phyloP scores from a whole-genome alignment of 2,329 filamentous ascomycete species.

The Xylaria polymorpha region DNA sequence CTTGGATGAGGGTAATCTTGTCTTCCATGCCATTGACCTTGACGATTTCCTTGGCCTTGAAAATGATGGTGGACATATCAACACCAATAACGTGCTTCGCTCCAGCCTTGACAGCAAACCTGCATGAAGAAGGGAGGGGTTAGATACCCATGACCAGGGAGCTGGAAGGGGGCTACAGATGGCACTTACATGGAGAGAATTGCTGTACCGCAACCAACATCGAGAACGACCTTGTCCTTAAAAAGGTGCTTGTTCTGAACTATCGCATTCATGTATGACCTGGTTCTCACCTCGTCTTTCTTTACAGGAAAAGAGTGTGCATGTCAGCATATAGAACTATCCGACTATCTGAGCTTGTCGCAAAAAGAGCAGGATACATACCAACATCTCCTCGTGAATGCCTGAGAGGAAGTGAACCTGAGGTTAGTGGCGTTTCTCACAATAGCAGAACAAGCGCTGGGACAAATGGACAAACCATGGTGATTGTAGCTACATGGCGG shows the following conservation, averaged over 20 bases:
- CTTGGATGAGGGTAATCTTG: conserved; percentile 97
- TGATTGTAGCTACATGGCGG: conserved; percentile 83
- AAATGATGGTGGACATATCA: conserved; percentile 99
- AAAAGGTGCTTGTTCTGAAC: conserved; percentile 96
- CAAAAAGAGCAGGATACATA: conserved; percentile 62
- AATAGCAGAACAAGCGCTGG: conserved; percentile 50
- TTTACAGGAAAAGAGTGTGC: conserved; percentile 53
- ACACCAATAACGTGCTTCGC: conserved; percentile 99
- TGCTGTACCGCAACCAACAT: conserved; percentile 96
- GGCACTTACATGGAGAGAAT: conserved; percentile 93
- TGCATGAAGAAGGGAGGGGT: conserved; percentile 53
- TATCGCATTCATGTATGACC: conserved; percentile 97
- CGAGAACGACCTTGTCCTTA: conserved; percentile 86
- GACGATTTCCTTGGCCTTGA: conserved; percentile 97
- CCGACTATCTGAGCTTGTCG: conserved; percentile 30
- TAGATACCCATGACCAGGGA: conserved; percentile 21
- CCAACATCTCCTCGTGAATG: conserved; percentile 98
- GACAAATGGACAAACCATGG: conserved; percentile 73
- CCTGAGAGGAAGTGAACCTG: conserved; percentile 60
- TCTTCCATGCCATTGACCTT: conserved; percentile 89
- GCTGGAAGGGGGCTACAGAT: neutral
- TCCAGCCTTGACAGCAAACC: conserved; percentile 96
- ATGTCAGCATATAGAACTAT: conserved; percentile 42
- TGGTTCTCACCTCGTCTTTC: conserved; percentile 98
- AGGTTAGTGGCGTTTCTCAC: conserved; percentile 40